Percentiles rank a stretch among this genome's conserved stretches.
These are phyloP conservation scores for Zasmidium angulare DNA, from an alignment of 2,329 filamentous ascomycete genomes.

Conservation along the genomic window DNA sequence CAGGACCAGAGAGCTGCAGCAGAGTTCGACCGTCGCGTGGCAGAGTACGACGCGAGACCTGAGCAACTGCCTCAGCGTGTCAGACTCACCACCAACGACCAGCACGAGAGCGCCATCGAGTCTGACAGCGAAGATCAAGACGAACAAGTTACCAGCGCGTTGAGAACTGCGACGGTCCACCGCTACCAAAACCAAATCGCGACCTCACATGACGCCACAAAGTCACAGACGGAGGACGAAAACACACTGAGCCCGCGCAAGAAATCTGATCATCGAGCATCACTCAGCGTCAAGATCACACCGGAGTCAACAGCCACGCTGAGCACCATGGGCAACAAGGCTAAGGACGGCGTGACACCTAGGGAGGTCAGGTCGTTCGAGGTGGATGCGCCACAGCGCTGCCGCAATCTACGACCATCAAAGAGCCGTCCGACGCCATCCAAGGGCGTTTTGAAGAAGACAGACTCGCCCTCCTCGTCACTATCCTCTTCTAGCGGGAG, in stretches of 20 bases:
- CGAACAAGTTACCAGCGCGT: not conserved
- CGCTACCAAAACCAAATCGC: not conserved
- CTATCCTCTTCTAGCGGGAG: not conserved
- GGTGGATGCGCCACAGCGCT: not conserved
- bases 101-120: constrained; percentile 7
- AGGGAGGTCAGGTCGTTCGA: constrained; percentile 10
- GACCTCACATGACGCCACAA: not conserved
- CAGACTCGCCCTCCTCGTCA: not conserved
- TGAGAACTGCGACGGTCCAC: constrained; percentile 1
- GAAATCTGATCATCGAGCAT: not conserved
- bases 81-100: not conserved
- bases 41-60: not conserved
- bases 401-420: constrained; percentile 12
- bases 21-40: not conserved
- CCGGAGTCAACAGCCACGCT: not conserved
- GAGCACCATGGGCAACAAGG: not conserved
- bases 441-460: constrained; percentile 22
- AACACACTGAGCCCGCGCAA: not conserved
- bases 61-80: not conserved
- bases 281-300: not conserved
- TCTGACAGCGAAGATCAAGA: constrained; percentile 8
- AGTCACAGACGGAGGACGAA: not conserved
- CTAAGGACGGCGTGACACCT: constrained; percentile 6
- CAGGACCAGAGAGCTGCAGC: constrained; percentile 8
- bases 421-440: constrained; percentile 13